phyloP scores from a whole-genome alignment of 148 eudicot species.

The Rhododendron vialii region DNA sequence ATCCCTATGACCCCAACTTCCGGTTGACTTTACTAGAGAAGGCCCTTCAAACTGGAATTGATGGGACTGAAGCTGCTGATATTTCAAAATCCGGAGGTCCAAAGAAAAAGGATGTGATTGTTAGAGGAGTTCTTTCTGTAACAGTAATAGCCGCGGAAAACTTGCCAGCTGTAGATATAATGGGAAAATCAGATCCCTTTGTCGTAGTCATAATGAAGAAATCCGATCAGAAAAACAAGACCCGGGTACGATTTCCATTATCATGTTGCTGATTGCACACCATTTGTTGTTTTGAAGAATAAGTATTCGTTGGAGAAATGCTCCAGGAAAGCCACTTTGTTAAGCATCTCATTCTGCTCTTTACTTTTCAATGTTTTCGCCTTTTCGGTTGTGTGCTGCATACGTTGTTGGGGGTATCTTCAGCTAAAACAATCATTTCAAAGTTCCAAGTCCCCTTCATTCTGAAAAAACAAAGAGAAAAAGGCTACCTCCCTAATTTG shows the following conservation, averaged over 20 bases:
- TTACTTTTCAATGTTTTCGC: not conserved
- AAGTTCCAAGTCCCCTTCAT: not conserved
- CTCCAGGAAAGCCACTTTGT: not conserved
- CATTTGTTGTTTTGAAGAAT: not conserved
- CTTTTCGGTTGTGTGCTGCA: not conserved
- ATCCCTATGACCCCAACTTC: conserved; percentile 41
- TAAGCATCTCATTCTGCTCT: not conserved
- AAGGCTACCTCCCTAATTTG: not conserved
- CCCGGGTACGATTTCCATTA: conserved; percentile 51
- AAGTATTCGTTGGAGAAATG: not conserved
- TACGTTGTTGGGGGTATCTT: not conserved
- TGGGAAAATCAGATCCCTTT: conserved; percentile 84
- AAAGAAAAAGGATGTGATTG: conserved; percentile 49
- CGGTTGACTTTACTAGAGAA: conserved; percentile 64
- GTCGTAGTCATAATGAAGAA: conserved; percentile 65
- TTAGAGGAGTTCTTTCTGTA: conserved; percentile 84
- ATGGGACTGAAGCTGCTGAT: conserved; percentile 29
- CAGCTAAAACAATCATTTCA: not conserved
- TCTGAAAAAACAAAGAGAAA: not conserved
- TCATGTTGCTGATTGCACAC: not conserved
- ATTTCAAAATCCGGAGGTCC: conserved; percentile 31
- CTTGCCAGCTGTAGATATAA: conserved; percentile 64
- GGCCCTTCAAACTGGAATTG: conserved; percentile 47
- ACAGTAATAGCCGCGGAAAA: conserved; percentile 72
- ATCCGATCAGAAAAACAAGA: conserved; percentile 61